Base-by-base conservation (phyloP, 140 eudicot genomes). In the Oenanthe javanica region DNA sequence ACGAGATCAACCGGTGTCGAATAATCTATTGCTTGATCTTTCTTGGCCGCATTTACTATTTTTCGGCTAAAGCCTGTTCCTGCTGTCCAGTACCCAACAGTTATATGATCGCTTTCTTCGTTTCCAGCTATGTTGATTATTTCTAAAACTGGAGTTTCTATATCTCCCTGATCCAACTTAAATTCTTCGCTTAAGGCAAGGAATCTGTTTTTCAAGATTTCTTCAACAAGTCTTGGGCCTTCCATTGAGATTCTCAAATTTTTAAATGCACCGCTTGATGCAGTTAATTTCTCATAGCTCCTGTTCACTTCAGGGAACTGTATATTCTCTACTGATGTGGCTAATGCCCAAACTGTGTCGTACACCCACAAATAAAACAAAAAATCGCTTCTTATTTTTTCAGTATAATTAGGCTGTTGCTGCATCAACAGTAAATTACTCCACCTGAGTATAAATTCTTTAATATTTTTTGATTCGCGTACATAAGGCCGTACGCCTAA, bases 321-420 rank as follows among this genome's bases (percentile, higher is more conserved):
- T 19, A 70, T 70, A 16, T 69, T 80, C 46, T 69, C 88, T 25
- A 51, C 76, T n/a, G 88, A 84, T 23, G 36, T 66, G 47, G 85
- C 88, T 75, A 87, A 66, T 45, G 86, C 87, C 55, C 86, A 85
- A 31, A 83, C 72, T 15, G 84, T 78, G 67, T 85, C 88, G 42
- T 87, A 85, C 0, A 85, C 91, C 87, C 89, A 79, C 31, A 84
- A 38, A 45, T 89, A 87, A 57, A 66, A 80, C 0, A 81, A 74
- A 23, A 38, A 9, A 14, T 71, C 23, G 40, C 77, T 84, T 77
- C 48, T 49, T 4, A 5, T 15, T 16, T 12, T 77, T 81, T n/a
- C 46, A 0, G 70, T 21, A 42, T 16, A 64, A 6, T 43, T 19
- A 46, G 75, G 47, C 43, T 66, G 73, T 36, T 66, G 73, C n/a